These are phyloP conservation scores for Fraxinus greggii DNA, from an alignment of 305 asterid genomes.

Conservation along the genomic window DNA sequence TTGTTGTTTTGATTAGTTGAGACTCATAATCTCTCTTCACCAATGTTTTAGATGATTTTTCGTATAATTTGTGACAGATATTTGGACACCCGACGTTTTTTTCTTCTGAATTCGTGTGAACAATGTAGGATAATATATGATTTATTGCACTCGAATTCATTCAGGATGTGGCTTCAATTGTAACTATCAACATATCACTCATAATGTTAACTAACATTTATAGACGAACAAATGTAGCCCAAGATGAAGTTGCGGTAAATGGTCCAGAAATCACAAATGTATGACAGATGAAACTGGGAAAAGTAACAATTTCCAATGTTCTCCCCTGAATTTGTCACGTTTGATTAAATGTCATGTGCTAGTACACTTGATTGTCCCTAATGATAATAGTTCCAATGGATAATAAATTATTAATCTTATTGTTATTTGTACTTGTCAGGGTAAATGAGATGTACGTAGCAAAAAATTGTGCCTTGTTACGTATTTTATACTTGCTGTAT, in stretches of 20 bases:
- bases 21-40: background rate
- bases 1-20: constrained; percentile 7
- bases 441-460: background rate
- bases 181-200: background rate
- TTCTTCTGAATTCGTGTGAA: background rate
- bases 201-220: background rate
- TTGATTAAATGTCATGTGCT: background rate
- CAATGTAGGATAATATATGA: background rate
- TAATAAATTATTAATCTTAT: background rate
- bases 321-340: background rate
- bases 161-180: background rate
- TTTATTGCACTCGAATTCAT: background rate
- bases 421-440: background rate
- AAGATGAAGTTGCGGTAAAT: background rate
- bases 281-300: background rate
- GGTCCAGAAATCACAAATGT: background rate
- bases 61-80: background rate
- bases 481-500: too few relatives aligned
- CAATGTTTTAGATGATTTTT: background rate
- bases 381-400: background rate
- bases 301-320: background rate
- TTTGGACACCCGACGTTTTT: background rate
- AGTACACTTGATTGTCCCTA: background rate
- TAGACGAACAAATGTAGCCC: background rate
- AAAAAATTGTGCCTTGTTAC: background rate